phyloP scores from a whole-genome alignment of 2,329 filamentous ascomycete species.

The Aspergillus thermomutatus region DNA sequence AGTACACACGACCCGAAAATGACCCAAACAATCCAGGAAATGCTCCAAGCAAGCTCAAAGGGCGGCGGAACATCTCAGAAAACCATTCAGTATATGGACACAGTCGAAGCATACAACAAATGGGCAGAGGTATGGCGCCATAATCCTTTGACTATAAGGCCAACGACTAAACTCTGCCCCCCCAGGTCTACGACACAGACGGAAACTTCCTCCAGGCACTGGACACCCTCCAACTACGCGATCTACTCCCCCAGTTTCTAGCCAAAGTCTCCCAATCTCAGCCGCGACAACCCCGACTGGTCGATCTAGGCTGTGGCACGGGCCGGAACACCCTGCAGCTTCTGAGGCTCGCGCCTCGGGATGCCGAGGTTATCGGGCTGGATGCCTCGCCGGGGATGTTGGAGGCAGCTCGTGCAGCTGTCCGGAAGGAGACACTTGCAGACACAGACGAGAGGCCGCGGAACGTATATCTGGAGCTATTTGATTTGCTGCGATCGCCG shows the following conservation, averaged over 20 bases:
- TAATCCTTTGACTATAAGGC: background rate
- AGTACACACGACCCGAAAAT: constrained; percentile 2
- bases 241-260: constrained; percentile 51
- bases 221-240: constrained; percentile 55
- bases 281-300: constrained; percentile 30
- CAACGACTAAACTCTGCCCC: background rate
- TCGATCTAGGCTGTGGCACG: constrained; percentile 66
- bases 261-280: constrained; percentile 16
- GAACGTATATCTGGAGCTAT: constrained; percentile 28
- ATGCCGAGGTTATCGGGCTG: constrained; percentile 48
- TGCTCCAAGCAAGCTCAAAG: constrained; percentile 5
- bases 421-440: constrained; percentile 16
- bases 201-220: constrained; percentile 65
- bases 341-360: constrained; percentile 13
- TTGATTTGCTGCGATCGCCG: constrained; percentile 39
- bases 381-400: constrained; percentile 60
- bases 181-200: constrained; percentile 60
- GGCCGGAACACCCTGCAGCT: constrained; percentile 60
- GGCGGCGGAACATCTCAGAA: background rate
- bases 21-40: constrained; percentile 19
- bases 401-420: constrained; percentile 45
- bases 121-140: constrained; percentile 31
- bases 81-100: constrained; percentile 30
- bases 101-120: constrained; percentile 36
- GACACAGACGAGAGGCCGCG: background rate